Conservation (phyloP, 441 rosid species). For the Erysimum pusillum region DNA sequence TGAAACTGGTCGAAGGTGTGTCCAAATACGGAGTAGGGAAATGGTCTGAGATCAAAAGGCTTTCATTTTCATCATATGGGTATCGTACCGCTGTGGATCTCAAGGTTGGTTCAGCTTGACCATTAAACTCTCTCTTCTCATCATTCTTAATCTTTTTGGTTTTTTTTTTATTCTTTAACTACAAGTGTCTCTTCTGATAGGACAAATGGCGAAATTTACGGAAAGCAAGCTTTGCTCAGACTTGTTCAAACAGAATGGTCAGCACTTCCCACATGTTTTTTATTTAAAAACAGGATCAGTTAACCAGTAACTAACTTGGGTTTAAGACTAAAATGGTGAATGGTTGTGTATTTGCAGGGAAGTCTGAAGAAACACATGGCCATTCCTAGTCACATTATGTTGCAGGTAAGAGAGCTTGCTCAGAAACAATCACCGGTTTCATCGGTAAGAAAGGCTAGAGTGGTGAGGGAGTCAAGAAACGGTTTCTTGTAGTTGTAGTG, state of each 20-base stretch:
- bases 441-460: conserved; percentile 53
- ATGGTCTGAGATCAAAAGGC: conserved; percentile 92
- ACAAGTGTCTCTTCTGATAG: conserved; percentile 50
- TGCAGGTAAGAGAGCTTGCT: conserved; percentile 83
- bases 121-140: neutral
- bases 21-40: conserved; percentile 87
- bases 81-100: conserved; percentile 93
- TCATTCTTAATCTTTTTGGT: neutral
- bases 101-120: conserved; percentile 62
- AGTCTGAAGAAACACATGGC: conserved; percentile 70
- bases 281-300: neutral
- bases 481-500: conserved; percentile 76
- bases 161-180: neutral
- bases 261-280: conserved; percentile 30
- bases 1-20: conserved; percentile 83
- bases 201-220: conserved; percentile 97
- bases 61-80: conserved; percentile 75
- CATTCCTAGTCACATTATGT: conserved; percentile 68
- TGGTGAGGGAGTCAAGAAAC: conserved; percentile 60
- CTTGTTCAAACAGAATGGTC: conserved; percentile 74
- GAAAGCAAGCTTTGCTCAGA: conserved; percentile 80
- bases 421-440: conserved; percentile 66
- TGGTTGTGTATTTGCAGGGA: conserved; percentile 51
- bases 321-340: neutral
- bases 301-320: neutral